A percentile compares a stretch with the other conserved stretches of the same genome.
Conservation (phyloP, 768 basidiomycete species). For the Tylopilus balloui region DNA sequence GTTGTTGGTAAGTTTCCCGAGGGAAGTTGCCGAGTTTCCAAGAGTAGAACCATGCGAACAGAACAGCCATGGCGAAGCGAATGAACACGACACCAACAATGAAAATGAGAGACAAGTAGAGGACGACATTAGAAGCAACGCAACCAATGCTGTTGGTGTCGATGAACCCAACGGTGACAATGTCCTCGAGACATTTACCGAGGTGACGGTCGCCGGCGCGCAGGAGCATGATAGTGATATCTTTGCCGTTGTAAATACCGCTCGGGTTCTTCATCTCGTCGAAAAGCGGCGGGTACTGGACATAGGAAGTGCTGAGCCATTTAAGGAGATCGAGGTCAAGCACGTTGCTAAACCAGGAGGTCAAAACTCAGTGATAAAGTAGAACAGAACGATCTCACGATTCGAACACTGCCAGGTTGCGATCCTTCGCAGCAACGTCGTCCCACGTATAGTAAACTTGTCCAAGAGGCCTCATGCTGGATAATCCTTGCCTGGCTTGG, state of each 20-base stretch:
- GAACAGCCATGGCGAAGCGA: slow-evolving; percentile 93
- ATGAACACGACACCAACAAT: slow-evolving; percentile 96
- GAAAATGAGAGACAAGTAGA: slow-evolving; percentile 93
- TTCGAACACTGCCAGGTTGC: slow-evolving; percentile 93
- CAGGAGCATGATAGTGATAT: slow-evolving; percentile 81
- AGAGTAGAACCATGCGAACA: slow-evolving; percentile 98
- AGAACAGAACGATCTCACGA: slow-evolving; percentile 52
- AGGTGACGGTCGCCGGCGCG: slow-evolving; percentile 64
- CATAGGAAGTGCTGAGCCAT: slow-evolving; percentile 78
- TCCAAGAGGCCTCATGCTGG: slow-evolving; percentile 54
- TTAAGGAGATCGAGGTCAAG: slow-evolving; percentile 82
- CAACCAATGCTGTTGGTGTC: slow-evolving; percentile 95
- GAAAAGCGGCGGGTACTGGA: slow-evolving; percentile 80
- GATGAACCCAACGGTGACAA: slow-evolving; percentile 86
- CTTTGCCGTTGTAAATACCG: slow-evolving; percentile 73
- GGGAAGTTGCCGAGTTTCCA: slow-evolving; percentile 93
- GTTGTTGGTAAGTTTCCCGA: slow-evolving; percentile 86
- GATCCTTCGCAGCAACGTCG: slow-evolving; percentile 58
- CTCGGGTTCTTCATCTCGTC: slow-evolving; percentile 67
- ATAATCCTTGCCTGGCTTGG: slow-evolving; percentile 49
- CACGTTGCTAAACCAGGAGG: slow-evolving; percentile 53
- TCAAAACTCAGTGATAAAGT: slow-evolving; percentile 3
- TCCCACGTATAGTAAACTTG: slow-evolving; percentile 95
- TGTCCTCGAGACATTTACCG: slow-evolving; percentile 81
- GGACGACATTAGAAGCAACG: slow-evolving; percentile 90